Conservation (phyloP, 306 rosid genomes). For the Vigna nakashimae region DNA sequence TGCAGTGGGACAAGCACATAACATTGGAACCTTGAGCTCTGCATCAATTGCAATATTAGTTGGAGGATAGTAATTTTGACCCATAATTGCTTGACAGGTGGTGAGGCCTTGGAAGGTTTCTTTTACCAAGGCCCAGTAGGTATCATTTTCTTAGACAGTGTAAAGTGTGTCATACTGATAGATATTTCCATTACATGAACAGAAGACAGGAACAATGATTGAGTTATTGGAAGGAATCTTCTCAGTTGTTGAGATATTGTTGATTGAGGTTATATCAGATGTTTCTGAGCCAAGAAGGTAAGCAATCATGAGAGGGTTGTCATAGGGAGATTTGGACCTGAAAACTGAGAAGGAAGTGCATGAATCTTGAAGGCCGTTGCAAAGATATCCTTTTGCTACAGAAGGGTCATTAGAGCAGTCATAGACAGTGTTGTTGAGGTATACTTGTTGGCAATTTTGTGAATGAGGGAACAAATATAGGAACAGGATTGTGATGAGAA, state of each 20-base stretch:
- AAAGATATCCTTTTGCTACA: constrained; percentile 57
- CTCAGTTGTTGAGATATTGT: constrained; percentile 41
- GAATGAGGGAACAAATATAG: constrained; percentile 37
- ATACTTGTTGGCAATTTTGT: constrained; percentile 55
- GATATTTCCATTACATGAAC: constrained; percentile 60
- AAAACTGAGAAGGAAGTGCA: constrained; percentile 56
- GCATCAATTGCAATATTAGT: constrained; percentile 39
- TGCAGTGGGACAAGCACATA: constrained; percentile 60
- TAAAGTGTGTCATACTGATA: constrained; percentile 57
- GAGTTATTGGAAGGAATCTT: constrained; percentile 48
- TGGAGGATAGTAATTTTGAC: constrained; percentile 59
- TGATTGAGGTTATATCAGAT: constrained; percentile 55
- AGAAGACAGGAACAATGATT: constrained; percentile 54
- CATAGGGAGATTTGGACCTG: constrained; percentile 48
- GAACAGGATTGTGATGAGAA: constrained; percentile 36
- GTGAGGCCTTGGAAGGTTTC: constrained; percentile 60
- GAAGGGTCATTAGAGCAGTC: constrained; percentile 47
- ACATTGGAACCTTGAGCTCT: constrained; percentile 48
- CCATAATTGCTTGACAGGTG: constrained; percentile 57
- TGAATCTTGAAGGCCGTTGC: constrained; percentile 48
- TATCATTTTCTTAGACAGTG: constrained; percentile 22
- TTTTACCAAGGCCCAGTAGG: constrained; percentile 42
- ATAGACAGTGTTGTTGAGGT: constrained; percentile 45
- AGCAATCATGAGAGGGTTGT: constrained; percentile 49
- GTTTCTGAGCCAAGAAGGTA: constrained; percentile 61